These are phyloP conservation scores for Phialophora verrucosa DNA, from an alignment of 2,329 filamentous ascomycete genomes.

Conservation along the genomic window DNA sequence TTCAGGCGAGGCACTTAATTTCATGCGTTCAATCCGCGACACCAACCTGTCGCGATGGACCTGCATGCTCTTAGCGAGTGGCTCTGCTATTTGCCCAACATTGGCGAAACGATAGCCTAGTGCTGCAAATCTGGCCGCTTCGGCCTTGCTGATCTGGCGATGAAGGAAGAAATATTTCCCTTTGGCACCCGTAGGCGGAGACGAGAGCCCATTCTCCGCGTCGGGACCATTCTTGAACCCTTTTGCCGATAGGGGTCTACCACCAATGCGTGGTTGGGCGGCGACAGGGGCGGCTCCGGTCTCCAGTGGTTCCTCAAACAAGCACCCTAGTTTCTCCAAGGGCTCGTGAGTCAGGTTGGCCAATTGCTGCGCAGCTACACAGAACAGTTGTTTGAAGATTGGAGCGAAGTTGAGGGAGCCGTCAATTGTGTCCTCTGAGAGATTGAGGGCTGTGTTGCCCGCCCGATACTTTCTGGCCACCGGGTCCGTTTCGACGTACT, in stretches of 20 bases:
- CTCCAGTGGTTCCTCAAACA: slow-evolving; percentile 77
- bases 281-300: slow-evolving; percentile 57
- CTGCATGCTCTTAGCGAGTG: slow-evolving; percentile 75
- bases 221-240: slow-evolving; percentile 49
- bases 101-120: slow-evolving; percentile 79
- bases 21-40: slow-evolving; percentile 67
- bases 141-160: slow-evolving; percentile 64
- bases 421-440: slow-evolving; percentile 35
- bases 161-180: slow-evolving; percentile 84
- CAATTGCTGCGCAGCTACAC: slow-evolving; percentile 75
- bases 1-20: slow-evolving; percentile 53
- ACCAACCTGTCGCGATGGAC: slow-evolving; percentile 69
- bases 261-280: background rate
- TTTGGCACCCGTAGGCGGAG: slow-evolving; percentile 40
- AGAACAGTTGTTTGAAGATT: slow-evolving; percentile 83
- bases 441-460: slow-evolving; percentile 33
- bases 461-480: slow-evolving; percentile 40
- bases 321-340: slow-evolving; percentile 67
- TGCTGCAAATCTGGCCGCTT: slow-evolving; percentile 69
- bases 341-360: slow-evolving; percentile 69
- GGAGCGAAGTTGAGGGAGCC: slow-evolving; percentile 70
- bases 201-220: slow-evolving; percentile 25
- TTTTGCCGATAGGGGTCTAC: slow-evolving; percentile 39
- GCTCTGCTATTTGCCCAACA: slow-evolving; percentile 68
- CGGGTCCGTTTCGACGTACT: slow-evolving; percentile 65